A percentile compares a stretch with the other conserved stretches of the same genome.
phyloP scores from a whole-genome alignment of 2,329 filamentous ascomycete genomes.

The Pseudogymnoascus sp. region DNA sequence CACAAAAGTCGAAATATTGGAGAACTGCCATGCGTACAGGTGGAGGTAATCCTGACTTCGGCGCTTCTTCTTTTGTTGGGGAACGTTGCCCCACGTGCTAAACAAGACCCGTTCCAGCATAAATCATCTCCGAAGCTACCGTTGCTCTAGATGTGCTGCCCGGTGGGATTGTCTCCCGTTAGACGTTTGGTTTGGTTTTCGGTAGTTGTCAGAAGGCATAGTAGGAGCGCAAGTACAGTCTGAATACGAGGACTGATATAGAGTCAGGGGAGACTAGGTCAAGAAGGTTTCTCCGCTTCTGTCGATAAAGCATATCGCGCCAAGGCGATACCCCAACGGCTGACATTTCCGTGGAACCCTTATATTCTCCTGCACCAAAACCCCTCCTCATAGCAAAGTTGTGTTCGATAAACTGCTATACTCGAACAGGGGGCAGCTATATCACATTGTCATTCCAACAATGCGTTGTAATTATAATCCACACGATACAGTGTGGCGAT shows the following conservation, averaged over 20 bases:
- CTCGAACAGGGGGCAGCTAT: neutral
- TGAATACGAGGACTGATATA: neutral
- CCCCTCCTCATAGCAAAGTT: neutral
- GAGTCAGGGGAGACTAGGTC: neutral
- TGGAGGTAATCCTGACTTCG: neutral
- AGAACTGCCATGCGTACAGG: neutral
- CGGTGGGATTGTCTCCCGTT: neutral
- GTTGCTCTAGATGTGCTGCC: neutral
- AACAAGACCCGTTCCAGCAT: neutral
- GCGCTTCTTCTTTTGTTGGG: neutral
- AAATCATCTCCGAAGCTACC: neutral
- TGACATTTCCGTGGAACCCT: neutral
- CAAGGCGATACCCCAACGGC: neutral
- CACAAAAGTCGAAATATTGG: neutral
- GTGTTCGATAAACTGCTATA: neutral
- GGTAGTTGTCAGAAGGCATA: neutral
- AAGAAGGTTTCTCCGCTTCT: neutral
- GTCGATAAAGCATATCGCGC: neutral
- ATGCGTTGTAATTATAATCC: neutral
- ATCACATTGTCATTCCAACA: neutral
- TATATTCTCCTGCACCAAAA: neutral
- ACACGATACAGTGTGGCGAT: neutral
- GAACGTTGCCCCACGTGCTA: constrained; percentile 1
- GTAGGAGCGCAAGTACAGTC: neutral
- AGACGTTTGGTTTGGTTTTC: neutral